Percentiles rank a stretch among this genome's conserved stretches.
phyloP scores from a whole-genome alignment of 2,329 filamentous ascomycete species.

The Colletotrichum sojae region DNA sequence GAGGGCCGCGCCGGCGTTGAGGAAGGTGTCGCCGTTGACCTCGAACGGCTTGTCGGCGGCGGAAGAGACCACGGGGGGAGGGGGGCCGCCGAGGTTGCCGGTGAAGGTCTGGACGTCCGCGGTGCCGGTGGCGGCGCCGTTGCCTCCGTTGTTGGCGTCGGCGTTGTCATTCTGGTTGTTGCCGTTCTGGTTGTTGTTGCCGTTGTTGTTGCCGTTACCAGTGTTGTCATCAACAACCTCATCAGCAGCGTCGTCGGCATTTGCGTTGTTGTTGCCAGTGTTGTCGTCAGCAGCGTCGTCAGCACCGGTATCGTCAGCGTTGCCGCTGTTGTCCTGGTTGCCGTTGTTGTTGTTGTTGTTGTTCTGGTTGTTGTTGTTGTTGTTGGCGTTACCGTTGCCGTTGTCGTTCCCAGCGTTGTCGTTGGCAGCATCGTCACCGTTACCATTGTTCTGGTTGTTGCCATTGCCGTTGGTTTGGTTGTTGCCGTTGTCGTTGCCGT shows the following conservation, averaged over 20 bases:
- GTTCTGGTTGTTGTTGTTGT: slow-evolving; percentile 14
- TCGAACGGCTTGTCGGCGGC: slow-evolving; percentile 58
- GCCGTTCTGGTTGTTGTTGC: neutral
- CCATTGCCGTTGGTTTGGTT: slow-evolving; percentile 13
- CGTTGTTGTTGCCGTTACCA: slow-evolving; percentile 30
- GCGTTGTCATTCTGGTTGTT: slow-evolving; percentile 11
- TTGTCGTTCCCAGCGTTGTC: too few relatives aligned
- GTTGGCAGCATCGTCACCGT: too few relatives aligned
- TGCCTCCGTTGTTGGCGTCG: slow-evolving; percentile 17
- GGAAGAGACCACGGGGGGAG: slow-evolving; percentile 58
- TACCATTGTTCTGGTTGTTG: slow-evolving; percentile 11
- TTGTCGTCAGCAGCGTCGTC: neutral
- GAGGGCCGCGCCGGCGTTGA: slow-evolving; percentile 61
- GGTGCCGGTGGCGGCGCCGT: slow-evolving; percentile 35
- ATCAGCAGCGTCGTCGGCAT: too few relatives aligned
- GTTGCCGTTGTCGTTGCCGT: neutral
- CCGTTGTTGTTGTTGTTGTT: neutral
- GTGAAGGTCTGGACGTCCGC: slow-evolving; percentile 62
- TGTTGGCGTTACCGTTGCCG: neutral
- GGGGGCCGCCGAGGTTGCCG: slow-evolving; percentile 57
- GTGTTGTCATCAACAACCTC: slow-evolving; percentile 49
- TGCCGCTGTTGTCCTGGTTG: neutral
- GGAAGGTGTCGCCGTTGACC: slow-evolving; percentile 71
- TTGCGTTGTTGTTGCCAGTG: too few relatives aligned
- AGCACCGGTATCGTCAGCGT: neutral